Base-by-base conservation (phyloP, 1,284 basidiomycete species). In the Pseudozyma pruni region DNA sequence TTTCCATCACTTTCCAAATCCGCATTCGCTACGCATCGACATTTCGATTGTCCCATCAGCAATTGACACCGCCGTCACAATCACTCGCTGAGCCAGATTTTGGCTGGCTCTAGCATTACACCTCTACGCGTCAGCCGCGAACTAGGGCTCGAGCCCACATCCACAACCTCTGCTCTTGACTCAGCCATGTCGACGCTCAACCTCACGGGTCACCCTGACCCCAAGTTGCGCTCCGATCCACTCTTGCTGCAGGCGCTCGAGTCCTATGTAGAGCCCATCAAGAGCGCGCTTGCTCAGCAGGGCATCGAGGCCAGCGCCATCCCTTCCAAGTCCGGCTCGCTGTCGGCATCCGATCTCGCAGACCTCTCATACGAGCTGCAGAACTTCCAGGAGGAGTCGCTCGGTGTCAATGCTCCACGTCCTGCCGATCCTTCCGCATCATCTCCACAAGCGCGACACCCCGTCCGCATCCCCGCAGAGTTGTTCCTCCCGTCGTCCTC, bases 341-440 rank as follows among this genome's bases (percentile, higher is more conserved):
- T 72, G 29, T 53, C 63, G 14, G 63, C 60, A 8, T 42, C 64
- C 51, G 70, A 72, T 47, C 70, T 72, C 20, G 70, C 64, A 20
- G 25, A 47, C 13, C 47, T 72, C 25, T 38, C 48, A 1, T 76
- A 57, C 43, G 66, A 68, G 25, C 40, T 81, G 20, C 75, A 77
- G 38, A 37, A 37, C 25, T 81, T 79, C 60, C 79, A 81, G 48
- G 76, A 81, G 34, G 56, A 70, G 10, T 60, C 66, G 43, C 72
- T 81, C 13, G 79, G 78, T 31, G 60, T 63, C 20, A 59, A 69
- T 16, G 72, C 74, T 5, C 37, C 66, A 11, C 64, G 69, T 16
- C 75, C 77, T 9, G 67, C 70, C 20, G 45, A 76, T 31, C 60
- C 76, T 10, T 47, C 41, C 14, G 70, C 70, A 16, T 53, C 49